Evolutionary conservation across 768 basidiomycete species (phyloP).

Genomic region (Lactifluus pinguis): DNA sequence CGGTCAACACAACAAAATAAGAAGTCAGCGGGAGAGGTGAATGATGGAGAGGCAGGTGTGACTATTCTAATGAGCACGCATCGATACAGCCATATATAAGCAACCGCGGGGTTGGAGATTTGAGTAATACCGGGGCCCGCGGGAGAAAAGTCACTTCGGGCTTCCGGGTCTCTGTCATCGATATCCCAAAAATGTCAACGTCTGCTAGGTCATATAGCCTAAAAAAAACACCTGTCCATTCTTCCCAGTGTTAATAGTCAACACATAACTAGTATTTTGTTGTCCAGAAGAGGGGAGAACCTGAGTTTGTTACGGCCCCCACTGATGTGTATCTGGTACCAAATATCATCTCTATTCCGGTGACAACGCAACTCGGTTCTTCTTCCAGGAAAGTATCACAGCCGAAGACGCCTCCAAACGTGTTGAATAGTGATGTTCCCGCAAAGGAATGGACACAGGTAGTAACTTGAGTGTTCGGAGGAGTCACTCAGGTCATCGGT

Average conservation of each 20-base stretch:
- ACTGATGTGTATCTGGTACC: neutral
- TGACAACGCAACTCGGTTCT: neutral
- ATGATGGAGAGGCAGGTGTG: neutral
- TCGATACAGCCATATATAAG: neutral
- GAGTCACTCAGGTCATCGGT: too few species aligned
- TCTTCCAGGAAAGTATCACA: neutral
- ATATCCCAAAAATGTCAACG: neutral
- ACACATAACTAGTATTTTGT: neutral
- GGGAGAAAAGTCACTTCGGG: neutral
- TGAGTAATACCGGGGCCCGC: neutral
- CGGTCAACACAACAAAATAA: neutral
- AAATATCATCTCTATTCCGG: neutral
- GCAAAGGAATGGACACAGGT: neutral
- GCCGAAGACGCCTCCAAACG: neutral
- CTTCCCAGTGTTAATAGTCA: neutral
- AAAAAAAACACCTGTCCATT: too few species aligned
- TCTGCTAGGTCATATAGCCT: neutral
- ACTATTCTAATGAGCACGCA: neutral
- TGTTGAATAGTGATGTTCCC: too few species aligned
- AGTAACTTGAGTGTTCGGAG: neutral
- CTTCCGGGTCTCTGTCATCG: neutral
- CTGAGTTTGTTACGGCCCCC: neutral
- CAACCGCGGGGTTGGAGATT: neutral
- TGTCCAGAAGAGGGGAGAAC: neutral
- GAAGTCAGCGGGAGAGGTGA: too few species aligned